phyloP scores from a whole-genome alignment of 305 asterid genomes.

The Stenogyne calaminthoides region DNA sequence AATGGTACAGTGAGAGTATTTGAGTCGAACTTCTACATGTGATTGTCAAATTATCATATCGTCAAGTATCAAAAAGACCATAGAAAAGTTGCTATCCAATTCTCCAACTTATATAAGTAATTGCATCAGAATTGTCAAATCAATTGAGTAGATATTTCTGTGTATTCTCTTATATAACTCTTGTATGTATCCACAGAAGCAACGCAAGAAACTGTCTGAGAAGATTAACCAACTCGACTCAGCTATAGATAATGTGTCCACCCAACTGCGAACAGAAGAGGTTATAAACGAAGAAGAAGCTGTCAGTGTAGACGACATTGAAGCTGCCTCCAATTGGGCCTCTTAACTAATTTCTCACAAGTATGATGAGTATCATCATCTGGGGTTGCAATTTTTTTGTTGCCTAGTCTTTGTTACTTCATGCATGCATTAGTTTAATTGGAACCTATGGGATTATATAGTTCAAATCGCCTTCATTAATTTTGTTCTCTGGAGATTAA shows the following conservation, averaged over 20 bases:
- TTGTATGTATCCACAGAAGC: slow-evolving; percentile 54
- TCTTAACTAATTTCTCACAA: background rate
- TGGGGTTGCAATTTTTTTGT: slow-evolving; percentile 14
- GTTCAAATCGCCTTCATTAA: background rate
- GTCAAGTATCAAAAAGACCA: background rate
- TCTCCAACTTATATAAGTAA: background rate
- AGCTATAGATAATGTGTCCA: slow-evolving; percentile 72
- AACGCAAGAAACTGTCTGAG: slow-evolving; percentile 73
- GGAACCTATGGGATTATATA: slow-evolving; percentile 15
- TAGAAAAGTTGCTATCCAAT: background rate
- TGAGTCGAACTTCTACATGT: background rate
- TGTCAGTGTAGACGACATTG: slow-evolving; percentile 48
- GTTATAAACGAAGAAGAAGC: slow-evolving; percentile 46
- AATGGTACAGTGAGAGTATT: background rate
- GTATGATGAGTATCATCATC: slow-evolving; percentile 23
- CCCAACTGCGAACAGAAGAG: slow-evolving; percentile 50
- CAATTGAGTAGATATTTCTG: background rate
- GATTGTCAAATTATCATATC: background rate
- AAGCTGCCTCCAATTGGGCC: slow-evolving; percentile 33
- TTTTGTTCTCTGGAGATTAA: background rate
- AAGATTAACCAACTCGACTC: slow-evolving; percentile 77
- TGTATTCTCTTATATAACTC: background rate
- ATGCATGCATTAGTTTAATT: background rate
- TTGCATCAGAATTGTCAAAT: background rate
- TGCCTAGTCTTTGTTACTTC: slow-evolving; percentile 1